phyloP scores from a whole-genome alignment of 176 grass and related monocot genomes.

The Rhynchospora pubera region DNA sequence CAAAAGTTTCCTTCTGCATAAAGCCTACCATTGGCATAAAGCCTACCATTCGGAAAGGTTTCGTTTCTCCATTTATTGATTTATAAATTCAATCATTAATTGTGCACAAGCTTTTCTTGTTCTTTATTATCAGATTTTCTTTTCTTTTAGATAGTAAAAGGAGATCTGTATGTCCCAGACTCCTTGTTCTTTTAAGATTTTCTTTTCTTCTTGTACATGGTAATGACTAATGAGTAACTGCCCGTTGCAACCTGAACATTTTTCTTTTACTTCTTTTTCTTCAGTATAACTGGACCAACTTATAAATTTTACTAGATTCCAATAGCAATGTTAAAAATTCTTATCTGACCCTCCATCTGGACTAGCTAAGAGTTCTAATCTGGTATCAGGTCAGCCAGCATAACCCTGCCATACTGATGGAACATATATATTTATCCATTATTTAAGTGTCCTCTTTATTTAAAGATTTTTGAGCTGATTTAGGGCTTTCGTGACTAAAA shows the following conservation, averaged over 20 bases:
- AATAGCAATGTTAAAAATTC: not conserved
- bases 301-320: not conserved
- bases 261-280: not conserved
- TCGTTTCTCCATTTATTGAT: not conserved
- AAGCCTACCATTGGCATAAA: slow-evolving; percentile 68
- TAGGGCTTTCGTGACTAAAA: not conserved
- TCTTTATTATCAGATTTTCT: not conserved
- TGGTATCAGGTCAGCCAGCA: not conserved
- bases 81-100: not conserved
- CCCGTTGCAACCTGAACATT: not conserved
- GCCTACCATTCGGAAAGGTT: slow-evolving; percentile 87
- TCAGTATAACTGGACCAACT: not conserved
- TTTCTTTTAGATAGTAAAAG: not conserved
- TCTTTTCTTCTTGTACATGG: not conserved
- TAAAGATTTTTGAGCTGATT: not conserved
- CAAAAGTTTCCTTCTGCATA: slow-evolving; percentile 68
- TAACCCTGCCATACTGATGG: not conserved
- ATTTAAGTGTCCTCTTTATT: not conserved
- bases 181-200: not conserved
- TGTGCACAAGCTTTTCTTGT: not conserved
- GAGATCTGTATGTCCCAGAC: not conserved
- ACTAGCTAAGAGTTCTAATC: not conserved
- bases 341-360: not conserved
- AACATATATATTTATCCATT: not conserved
- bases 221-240: not conserved